Evolutionary conservation across 371 early-diverging fungal genomes (phyloP), one percentile per base, ranked within the genome.

Genomic region (Mortierella sp.): DNA sequence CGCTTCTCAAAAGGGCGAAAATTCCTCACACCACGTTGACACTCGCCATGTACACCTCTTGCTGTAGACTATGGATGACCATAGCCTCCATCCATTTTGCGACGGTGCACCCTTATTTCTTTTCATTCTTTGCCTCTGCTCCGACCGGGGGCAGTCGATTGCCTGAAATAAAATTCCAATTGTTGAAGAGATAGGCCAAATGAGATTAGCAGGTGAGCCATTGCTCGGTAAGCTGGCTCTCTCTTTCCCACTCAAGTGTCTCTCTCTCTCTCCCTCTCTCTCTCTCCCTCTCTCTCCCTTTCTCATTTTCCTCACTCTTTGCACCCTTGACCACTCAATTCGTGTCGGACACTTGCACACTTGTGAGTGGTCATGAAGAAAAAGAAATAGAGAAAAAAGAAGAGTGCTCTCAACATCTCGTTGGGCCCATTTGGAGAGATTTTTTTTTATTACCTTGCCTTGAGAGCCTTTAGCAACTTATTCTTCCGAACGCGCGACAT

Each of bases 161-260:
- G 61, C 31, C 31, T 34, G 9, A 61, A 1, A 19, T 61, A 16
- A 16, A 59, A 31, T 16, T 16, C 19, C 19, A 19, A 6, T 3
- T 26, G 13, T 59, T 59, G 28, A 26, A 28, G 16, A 59, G 16
- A 59, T 1, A 0, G 28, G 13, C 26, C 14, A 31, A 26, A 59
- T 26, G 34, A 61, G 19, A 61, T 61, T 61, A 16, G 8, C 61
- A 61, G 28, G 61, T 31, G 61, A 61, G 61, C 61, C 34, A 0
- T 34, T 61, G 61, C 61, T 61, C 61, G 34, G 61, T 61, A 61
- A 61, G 61, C 61, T 34, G 57, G 61, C 61, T 61, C 61, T 31
- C 34, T 61, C 34, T 28, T 34, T 19, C 61, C 34, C 61, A 61
- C 50, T 50, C 50, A 50, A 50, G 48, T 50, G 50, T 54, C 54